phyloP scores from a whole-genome alignment of 1,284 basidiomycete species.

The Marasmius fiardii region DNA sequence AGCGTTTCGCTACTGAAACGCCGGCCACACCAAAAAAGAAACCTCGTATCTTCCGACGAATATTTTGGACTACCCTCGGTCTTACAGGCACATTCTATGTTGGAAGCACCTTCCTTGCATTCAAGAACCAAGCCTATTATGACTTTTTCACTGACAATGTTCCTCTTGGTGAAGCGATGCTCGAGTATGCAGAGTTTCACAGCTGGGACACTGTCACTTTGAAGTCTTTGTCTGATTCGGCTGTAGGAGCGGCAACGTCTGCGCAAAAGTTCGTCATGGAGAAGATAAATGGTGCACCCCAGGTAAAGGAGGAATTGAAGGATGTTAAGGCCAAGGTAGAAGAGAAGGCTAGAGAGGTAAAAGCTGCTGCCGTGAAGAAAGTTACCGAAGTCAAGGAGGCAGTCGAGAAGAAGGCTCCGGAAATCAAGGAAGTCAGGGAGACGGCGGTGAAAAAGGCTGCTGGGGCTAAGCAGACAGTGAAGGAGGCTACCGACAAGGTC shows the following conservation, averaged over 20 bases:
- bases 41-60: slow-evolving; percentile 46
- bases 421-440: too few relatives aligned
- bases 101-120: slow-evolving; percentile 72
- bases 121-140: slow-evolving; percentile 71
- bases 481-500: slow-evolving; percentile 41
- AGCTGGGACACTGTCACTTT: slow-evolving; percentile 74
- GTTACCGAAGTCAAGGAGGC: slow-evolving; percentile 39
- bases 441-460: slow-evolving; percentile 27
- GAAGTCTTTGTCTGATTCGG: slow-evolving; percentile 54
- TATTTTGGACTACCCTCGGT: slow-evolving; percentile 60
- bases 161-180: slow-evolving; percentile 71
- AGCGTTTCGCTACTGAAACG: slow-evolving; percentile 60
- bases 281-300: slow-evolving; percentile 34
- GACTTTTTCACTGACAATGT: slow-evolving; percentile 81
- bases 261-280: slow-evolving; percentile 48
- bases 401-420: slow-evolving; percentile 34
- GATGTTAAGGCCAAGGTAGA: slow-evolving; percentile 38
- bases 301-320: slow-evolving; percentile 23
- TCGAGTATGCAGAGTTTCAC: slow-evolving; percentile 78
- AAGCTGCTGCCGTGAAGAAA: slow-evolving; percentile 27
- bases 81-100: slow-evolving; percentile 75
- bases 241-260: slow-evolving; percentile 48
- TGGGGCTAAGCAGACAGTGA: slow-evolving; percentile 45
- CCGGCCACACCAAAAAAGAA: slow-evolving; percentile 46
- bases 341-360: slow-evolving; percentile 33